Evolutionary conservation across 1,139 yeast genomes (phyloP).

Genomic region (Saccharomyces pastorianus): DNA sequence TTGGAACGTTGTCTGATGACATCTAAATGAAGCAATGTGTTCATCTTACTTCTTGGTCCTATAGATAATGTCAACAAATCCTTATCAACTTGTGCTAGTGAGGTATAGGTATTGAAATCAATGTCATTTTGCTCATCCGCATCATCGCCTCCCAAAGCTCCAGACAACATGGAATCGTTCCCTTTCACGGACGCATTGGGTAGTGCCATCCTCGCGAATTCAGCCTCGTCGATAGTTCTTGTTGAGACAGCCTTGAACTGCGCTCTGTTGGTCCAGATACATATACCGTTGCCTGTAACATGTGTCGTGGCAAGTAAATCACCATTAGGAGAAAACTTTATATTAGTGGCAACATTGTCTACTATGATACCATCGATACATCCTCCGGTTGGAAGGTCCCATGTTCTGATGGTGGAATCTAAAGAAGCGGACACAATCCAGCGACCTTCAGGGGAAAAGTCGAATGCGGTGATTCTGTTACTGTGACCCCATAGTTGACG

Average conservation of each 20-base stretch:
- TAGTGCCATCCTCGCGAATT: constrained; percentile 50
- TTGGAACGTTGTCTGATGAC: constrained; percentile 78
- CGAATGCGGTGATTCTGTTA: constrained; percentile 80
- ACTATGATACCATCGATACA: constrained; percentile 88
- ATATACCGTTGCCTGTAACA: constrained; percentile 82
- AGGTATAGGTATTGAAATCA: constrained; percentile 35
- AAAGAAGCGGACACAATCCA: constrained; percentile 83
- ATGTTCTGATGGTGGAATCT: constrained; percentile 85
- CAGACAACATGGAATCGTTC: constrained; percentile 67
- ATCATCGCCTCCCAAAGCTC: constrained; percentile 48
- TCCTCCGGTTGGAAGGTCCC: constrained; percentile 97
- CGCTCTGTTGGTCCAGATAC: constrained; percentile 86
- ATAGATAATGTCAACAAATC: constrained; percentile 64
- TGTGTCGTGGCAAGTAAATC: constrained; percentile 92
- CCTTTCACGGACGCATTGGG: constrained; percentile 83
- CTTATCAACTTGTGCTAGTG: constrained; percentile 59
- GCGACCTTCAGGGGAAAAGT: constrained; percentile 91
- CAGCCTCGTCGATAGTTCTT: constrained; percentile 67
- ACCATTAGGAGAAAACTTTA: constrained; percentile 80
- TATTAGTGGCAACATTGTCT: constrained; percentile 68
- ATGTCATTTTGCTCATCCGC: constrained; percentile 24
- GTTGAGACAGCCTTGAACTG: constrained; percentile 69
- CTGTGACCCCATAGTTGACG: constrained; percentile 87
- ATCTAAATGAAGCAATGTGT: constrained; percentile 72
- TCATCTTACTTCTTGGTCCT: constrained; percentile 72